These are phyloP conservation scores for Castanea mollissima DNA, from an alignment of 306 rosid genomes.

Conservation along the genomic window DNA sequence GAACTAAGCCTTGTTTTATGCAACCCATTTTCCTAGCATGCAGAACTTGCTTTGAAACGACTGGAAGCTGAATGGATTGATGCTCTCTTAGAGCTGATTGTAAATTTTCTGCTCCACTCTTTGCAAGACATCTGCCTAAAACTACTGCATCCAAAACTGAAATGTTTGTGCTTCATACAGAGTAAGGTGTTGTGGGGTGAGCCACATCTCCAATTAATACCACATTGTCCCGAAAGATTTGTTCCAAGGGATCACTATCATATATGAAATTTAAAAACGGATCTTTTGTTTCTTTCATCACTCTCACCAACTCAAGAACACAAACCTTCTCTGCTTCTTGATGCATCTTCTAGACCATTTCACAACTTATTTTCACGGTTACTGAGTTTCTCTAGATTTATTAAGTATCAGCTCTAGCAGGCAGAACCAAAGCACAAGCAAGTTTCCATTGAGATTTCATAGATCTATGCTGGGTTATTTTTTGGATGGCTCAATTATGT, in stretches of 20 bases:
- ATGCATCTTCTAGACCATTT: slow-evolving; percentile 34
- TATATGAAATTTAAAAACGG: slow-evolving; percentile 42
- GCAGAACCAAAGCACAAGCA: background rate
- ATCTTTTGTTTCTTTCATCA: slow-evolving; percentile 66
- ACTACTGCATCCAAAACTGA: too few relatives aligned
- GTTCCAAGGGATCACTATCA: too few relatives aligned
- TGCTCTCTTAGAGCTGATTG: slow-evolving; percentile 65
- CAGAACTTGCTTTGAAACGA: slow-evolving; percentile 55
- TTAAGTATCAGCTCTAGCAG: slow-evolving; percentile 8
- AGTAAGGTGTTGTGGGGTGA: too few relatives aligned
- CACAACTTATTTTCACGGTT: slow-evolving; percentile 59
- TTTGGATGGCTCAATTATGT: background rate
- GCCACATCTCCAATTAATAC: too few relatives aligned
- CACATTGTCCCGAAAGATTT: too few relatives aligned
- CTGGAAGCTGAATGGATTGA: slow-evolving; percentile 53
- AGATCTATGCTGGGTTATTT: background rate
- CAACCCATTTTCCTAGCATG: slow-evolving; percentile 69
- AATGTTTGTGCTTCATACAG: too few relatives aligned
- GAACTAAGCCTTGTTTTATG: slow-evolving; percentile 60
- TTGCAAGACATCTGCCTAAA: slow-evolving; percentile 27
- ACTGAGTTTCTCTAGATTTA: slow-evolving; percentile 55
- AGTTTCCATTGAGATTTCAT: background rate
- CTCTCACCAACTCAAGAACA: slow-evolving; percentile 30
- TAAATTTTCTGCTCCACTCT: slow-evolving; percentile 58
- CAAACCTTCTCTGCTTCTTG: slow-evolving; percentile 10